Conservation (phyloP, 495 filamentous ascomycete genomes). For the Penicillium maclennaniae region DNA sequence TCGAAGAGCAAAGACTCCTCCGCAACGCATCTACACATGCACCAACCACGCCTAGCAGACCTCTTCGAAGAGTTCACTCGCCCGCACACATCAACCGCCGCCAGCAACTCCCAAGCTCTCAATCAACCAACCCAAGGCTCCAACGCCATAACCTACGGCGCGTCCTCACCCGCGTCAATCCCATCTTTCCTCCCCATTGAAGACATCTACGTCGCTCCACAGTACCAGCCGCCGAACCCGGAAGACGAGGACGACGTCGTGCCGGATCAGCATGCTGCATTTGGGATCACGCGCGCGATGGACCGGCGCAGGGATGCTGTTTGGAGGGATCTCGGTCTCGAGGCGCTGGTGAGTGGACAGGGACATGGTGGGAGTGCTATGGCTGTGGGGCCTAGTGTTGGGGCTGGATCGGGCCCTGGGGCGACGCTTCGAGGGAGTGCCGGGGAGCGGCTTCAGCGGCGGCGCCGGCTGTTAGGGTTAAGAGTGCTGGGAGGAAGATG, state of each 20-base stretch:
- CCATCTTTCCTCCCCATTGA: slow-evolving; percentile 49
- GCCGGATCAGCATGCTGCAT: slow-evolving; percentile 94
- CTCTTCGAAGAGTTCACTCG: slow-evolving; percentile 80
- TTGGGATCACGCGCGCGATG: slow-evolving; percentile 86
- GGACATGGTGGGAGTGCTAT: slow-evolving; percentile 20
- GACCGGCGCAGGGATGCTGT: slow-evolving; percentile 58
- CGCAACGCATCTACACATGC: slow-evolving; percentile 86
- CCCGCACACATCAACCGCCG: slow-evolving; percentile 33
- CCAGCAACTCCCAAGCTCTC: slow-evolving; percentile 20
- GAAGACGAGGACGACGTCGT: slow-evolving; percentile 99
- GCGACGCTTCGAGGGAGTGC: slow-evolving; percentile 28
- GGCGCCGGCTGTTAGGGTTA: slow-evolving; percentile 18
- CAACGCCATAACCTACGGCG: slow-evolving; percentile 32
- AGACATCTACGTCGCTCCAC: slow-evolving; percentile 84
- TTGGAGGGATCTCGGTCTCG: slow-evolving; percentile 84
- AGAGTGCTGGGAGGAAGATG: slow-evolving; percentile 34
- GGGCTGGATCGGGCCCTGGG: slow-evolving; percentile 53
- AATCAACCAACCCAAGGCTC: slow-evolving; percentile 14
- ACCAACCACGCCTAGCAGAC: slow-evolving; percentile 74
- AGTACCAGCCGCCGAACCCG: slow-evolving; percentile 89
- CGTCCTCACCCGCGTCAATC: slow-evolving; percentile 31
- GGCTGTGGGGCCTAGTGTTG: slow-evolving; percentile 10
- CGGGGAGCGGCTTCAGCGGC: slow-evolving; percentile 18
- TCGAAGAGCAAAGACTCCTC: slow-evolving; percentile 84
- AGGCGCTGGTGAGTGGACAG: slow-evolving; percentile 56